A percentile compares a stretch with the other conserved stretches of the same genome.
phyloP scores from a whole-genome alignment of 2,329 filamentous ascomycete species.

The Fusarium kyushuense region DNA sequence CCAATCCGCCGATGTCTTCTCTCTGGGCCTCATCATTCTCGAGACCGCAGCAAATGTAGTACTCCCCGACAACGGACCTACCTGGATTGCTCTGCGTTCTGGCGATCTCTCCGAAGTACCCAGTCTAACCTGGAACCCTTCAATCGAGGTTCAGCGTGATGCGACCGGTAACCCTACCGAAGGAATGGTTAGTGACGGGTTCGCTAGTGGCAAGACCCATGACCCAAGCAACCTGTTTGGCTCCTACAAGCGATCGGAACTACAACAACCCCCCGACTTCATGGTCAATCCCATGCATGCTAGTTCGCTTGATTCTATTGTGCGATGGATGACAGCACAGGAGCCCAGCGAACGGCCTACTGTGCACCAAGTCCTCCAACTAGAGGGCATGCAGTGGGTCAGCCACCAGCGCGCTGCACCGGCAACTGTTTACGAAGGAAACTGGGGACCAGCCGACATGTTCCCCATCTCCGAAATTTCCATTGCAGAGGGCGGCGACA shows the following conservation, averaged over 20 bases:
- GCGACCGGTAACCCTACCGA: constrained; percentile 67
- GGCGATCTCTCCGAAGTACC: constrained; percentile 92
- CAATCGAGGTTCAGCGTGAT: constrained; percentile 78
- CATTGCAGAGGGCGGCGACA: constrained; percentile 50
- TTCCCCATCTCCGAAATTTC: constrained; percentile 56
- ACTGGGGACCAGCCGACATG: constrained; percentile 84
- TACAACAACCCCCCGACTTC: constrained; percentile 79
- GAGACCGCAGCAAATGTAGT: constrained; percentile 95
- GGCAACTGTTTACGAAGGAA: constrained; percentile 96
- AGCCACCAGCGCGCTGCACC: constrained; percentile 80
- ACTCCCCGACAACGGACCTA: constrained; percentile 90
- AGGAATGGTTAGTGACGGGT: constrained; percentile 53
- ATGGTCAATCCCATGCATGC: constrained; percentile 83
- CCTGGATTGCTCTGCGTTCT: constrained; percentile 89
- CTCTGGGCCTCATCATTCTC: constrained; percentile 91
- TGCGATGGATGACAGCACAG: constrained; percentile 88
- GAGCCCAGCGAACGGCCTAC: constrained; percentile 79
- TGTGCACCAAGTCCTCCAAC: constrained; percentile 77
- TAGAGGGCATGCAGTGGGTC: constrained; percentile 84
- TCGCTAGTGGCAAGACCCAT: constrained; percentile 50
- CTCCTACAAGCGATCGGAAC: constrained; percentile 61
- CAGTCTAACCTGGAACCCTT: constrained; percentile 83
- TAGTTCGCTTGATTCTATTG: constrained; percentile 84
- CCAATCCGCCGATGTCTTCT: constrained; percentile 93
- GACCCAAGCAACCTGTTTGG: constrained; percentile 58